Conservation (phyloP, 345 rosid genomes). For the Eucalyptus sp. region DNA sequence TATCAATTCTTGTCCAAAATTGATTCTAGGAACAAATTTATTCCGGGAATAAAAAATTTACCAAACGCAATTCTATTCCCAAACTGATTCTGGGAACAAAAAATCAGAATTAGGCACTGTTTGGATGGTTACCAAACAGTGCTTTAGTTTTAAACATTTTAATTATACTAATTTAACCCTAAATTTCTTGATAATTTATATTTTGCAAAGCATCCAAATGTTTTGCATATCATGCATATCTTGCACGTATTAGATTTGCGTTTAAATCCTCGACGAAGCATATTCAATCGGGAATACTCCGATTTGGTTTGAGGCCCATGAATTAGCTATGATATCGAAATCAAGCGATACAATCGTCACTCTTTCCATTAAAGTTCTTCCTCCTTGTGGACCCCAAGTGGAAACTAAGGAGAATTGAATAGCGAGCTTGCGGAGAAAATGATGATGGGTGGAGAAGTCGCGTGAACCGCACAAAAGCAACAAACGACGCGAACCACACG, state of each 20-base stretch:
- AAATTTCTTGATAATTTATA: not conserved
- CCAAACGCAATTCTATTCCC: no score
- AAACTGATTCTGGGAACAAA: no score
- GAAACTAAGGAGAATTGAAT: not conserved
- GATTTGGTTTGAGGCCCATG: no score
- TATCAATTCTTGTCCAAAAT: no score
- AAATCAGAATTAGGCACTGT: no score
- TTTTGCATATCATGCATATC: not conserved
- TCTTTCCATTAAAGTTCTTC: not conserved
- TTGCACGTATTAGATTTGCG: not conserved
- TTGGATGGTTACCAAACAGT: no score
- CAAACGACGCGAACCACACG: not conserved
- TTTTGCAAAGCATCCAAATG: not conserved
- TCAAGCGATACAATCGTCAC: not conserved
- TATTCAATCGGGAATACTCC: not conserved
- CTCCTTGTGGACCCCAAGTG: not conserved
- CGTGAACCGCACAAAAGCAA: not conserved
- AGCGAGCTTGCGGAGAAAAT: rapidly evolving
- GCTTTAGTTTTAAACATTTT: rapidly evolving
- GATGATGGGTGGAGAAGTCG: not conserved
- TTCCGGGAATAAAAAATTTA: no score
- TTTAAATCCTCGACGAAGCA: not conserved
- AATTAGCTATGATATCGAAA: not conserved
- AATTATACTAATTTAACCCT: no score
- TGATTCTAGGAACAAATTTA: no score